Base-by-base conservation (phyloP, 495 filamentous ascomycete species). In the Ascobolus immersus region DNA sequence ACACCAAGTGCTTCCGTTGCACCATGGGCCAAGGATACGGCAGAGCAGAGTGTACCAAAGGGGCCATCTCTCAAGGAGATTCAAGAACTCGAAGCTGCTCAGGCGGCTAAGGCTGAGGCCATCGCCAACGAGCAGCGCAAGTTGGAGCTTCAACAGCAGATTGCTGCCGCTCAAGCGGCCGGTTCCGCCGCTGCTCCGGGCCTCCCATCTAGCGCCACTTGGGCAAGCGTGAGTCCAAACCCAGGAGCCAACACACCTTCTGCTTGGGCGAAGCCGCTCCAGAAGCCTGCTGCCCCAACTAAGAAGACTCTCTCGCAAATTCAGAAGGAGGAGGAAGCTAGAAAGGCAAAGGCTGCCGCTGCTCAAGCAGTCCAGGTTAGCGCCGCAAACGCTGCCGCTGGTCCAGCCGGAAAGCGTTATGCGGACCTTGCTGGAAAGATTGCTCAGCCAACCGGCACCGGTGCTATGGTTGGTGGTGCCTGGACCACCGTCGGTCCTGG, bases 401-500 rank as follows among this genome's bases (percentile, higher is more conserved):
- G 55, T 10, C 54, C 68, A 15, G 57, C 61, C 25, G 75, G 75
- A 12, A 96, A 94, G 56, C 69, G 86, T 12, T 96, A 96, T 55
- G 89, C 86, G 5, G 82, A 94, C 48, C 69, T 96, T 22, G 89
- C 89, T 14, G 69, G 79, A 56, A 93, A 93, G 56, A 51, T 56
- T n/a, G 48, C 52, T 28, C 31, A 39, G 33, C 42, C 51, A 28
- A 49, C 52, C 29, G 46, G 57, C 24, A 47, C 47, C 6, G 41
- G 53, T 17, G 42, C 48, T 12, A 42, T 51, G 5, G 27, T 54
- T 3, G 39, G 54, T 9, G 61, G 72, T 24, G 81, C 79, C 13
- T 94, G 89, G 89, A 84, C 80, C 21, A 94, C 82, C 0, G 86
- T 94, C 27, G 89, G 89, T n/a, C 78, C 82, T 10, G 67, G 79